Evolutionary conservation across 148 eudicot species (phyloP).

Genomic region (Nepenthes mirabilis): DNA sequence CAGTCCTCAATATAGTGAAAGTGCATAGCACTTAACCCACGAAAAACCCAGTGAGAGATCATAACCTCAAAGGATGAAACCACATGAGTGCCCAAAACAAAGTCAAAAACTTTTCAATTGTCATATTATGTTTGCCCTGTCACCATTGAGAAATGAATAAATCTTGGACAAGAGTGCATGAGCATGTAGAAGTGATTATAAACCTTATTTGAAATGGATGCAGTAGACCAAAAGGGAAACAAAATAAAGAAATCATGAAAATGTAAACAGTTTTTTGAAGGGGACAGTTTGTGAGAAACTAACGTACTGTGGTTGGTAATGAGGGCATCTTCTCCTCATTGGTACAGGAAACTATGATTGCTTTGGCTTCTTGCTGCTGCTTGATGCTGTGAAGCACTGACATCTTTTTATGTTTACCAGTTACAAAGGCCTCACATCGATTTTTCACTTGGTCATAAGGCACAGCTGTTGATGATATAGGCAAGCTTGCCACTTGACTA

Average conservation of each 20-base stretch:
- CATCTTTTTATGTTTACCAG: conserved; percentile 80
- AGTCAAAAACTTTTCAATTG: too few species aligned
- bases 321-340: conserved; percentile 13
- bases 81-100: too few species aligned
- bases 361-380: conserved; percentile 42
- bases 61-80: too few species aligned
- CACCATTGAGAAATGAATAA: too few species aligned
- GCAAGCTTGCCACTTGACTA: conserved; percentile 65
- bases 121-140: too few species aligned
- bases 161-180: too few species aligned
- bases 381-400: conserved; percentile 66
- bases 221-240: not conserved
- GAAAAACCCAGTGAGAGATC: too few species aligned
- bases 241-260: not conserved
- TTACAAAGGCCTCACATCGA: conserved; percentile 82
- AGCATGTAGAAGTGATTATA: too few species aligned
- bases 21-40: too few species aligned
- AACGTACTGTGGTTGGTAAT: conserved; percentile 30
- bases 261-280: not conserved
- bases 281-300: not conserved
- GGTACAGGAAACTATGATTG: conserved; percentile 26
- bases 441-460: conserved; percentile 75
- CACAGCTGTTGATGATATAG: conserved; percentile 35
- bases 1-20: too few species aligned
- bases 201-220: too few species aligned